Base-by-base conservation (phyloP, 768 basidiomycete genomes). In the Serendipita sp. region DNA sequence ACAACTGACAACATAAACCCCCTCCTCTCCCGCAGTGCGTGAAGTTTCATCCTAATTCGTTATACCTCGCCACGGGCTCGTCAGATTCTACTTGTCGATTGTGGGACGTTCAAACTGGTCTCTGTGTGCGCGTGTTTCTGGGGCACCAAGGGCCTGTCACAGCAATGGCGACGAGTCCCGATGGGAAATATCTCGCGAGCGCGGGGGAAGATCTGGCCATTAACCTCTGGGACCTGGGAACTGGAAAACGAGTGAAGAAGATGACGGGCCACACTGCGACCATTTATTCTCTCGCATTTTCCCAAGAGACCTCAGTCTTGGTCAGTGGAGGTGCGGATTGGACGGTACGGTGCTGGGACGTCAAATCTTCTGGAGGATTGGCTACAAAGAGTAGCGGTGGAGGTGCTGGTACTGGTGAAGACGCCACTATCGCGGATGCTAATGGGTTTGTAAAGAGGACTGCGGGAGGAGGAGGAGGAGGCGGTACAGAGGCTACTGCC, bases 321-420 rank as follows among this genome's bases (percentile, higher is more conserved):
- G 86, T 97, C 11, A 94, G 91, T 66, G 94, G 94, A 3, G 82
- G 88, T 30, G 84, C 92, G 35, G 96, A 99, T 72, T 94, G 91
- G 83, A 97, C 96, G 0, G 93, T 97, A 16, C 81, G 95, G n/a
- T 93, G 92, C 65, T 99, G 96, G 96, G 96, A 99, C 72, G 86
- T 96, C 41, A 94, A 89, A 74, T 75, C 80, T 51, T 74, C 86
- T 8, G 92, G 90, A 10, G 89, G 89, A 0, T 71, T 75, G 10
- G 79, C 78, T 30, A 75, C 69, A 28, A 88, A 86, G 72, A 69
- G 79, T 11, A 79, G 79, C 63, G 41, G 41, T 7, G 41, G 7
- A 41, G 41, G 41, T 1, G 41, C 5, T 7, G 41, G 13, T 41
- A 64, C 18, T 41, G 63, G 63, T 30, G 70, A 69, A n/a, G 68